These are phyloP conservation scores for Plasmodium sp. DNA, from an alignment of 169 alveolate species.

Conservation along the genomic window DNA sequence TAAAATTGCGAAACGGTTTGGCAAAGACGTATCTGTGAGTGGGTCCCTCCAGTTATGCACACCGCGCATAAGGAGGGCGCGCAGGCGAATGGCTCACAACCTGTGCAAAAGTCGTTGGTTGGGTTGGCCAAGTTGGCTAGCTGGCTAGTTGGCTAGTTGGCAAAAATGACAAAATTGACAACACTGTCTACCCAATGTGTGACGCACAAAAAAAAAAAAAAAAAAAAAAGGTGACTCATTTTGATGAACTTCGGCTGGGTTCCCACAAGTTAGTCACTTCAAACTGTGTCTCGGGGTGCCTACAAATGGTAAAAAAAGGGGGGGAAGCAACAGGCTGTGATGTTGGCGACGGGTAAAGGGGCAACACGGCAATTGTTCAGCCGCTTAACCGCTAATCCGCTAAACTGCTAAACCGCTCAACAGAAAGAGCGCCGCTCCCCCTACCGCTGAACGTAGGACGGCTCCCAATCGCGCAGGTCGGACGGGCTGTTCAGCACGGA, in stretches of 20 bases:
- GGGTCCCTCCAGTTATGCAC: neutral
- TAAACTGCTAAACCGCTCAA: no score
- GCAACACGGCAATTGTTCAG: neutral
- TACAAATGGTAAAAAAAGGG: neutral
- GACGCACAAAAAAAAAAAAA: neutral
- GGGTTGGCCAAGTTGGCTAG: neutral
- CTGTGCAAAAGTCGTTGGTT: neutral
- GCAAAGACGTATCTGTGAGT: neutral
- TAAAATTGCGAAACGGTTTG: neutral
- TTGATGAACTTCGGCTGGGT: neutral
- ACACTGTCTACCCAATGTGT: neutral
- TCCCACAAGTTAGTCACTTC: conserved; percentile 50
- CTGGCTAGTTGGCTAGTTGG: neutral
- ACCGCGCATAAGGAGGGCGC: neutral
- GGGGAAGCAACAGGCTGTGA: neutral
- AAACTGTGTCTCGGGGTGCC: conserved; percentile 33
- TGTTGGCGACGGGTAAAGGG: neutral
- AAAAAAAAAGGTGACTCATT: neutral
- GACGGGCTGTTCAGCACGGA: conserved; percentile 41
- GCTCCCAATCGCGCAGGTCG: neutral
- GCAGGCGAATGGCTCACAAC: neutral
- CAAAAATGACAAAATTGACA: neutral
- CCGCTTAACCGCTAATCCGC: no score
- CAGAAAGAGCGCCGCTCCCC: neutral
- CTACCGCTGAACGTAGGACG: conserved; percentile 9